Conservation (phyloP, 2,329 filamentous ascomycete genomes). For the Diaporthe amygdali region DNA sequence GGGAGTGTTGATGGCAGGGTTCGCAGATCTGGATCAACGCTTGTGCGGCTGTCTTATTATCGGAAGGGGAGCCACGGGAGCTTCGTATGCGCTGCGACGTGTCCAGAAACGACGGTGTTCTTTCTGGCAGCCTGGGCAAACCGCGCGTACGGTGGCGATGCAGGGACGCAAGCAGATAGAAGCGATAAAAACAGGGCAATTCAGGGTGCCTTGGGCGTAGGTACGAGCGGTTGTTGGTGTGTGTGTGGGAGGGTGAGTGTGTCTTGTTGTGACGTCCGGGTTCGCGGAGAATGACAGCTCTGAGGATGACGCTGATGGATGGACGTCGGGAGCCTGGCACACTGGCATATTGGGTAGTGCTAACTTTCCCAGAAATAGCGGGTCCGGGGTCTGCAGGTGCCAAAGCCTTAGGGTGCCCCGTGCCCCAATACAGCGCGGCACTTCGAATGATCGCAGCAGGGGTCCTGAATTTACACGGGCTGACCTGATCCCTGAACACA, state of each 20-base stretch:
- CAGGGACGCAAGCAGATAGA: background rate
- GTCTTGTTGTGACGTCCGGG: conserved; percentile 3
- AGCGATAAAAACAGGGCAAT: background rate
- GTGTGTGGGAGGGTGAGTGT: background rate
- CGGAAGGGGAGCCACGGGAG: background rate
- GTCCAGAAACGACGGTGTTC: background rate
- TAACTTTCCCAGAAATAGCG: conserved; percentile 11
- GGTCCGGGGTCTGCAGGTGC: conserved; percentile 20
- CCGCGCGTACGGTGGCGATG: conserved; percentile 20
- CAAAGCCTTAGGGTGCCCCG: conserved; percentile 23
- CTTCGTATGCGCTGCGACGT: conserved; percentile 9
- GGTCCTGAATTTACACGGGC: background rate
- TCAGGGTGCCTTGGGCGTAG: conserved; percentile 8
- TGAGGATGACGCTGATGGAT: conserved; percentile 1
- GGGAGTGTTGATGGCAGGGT: conserved; percentile 4
- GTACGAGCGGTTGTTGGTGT: conserved; percentile 4
- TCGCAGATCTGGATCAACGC: conserved; percentile 1
- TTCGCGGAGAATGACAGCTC: background rate
- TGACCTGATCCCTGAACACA: conserved; percentile 4
- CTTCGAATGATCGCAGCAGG: conserved; percentile 7
- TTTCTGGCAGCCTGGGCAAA: conserved; percentile 16
- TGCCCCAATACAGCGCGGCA: conserved; percentile 16
- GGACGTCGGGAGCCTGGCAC: conserved; percentile 17
- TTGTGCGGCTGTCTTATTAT: conserved; percentile 8
- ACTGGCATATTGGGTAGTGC: conserved; percentile 1